Base-by-base conservation (phyloP, 768 basidiomycete species). In the Boletus rubroflammeus region DNA sequence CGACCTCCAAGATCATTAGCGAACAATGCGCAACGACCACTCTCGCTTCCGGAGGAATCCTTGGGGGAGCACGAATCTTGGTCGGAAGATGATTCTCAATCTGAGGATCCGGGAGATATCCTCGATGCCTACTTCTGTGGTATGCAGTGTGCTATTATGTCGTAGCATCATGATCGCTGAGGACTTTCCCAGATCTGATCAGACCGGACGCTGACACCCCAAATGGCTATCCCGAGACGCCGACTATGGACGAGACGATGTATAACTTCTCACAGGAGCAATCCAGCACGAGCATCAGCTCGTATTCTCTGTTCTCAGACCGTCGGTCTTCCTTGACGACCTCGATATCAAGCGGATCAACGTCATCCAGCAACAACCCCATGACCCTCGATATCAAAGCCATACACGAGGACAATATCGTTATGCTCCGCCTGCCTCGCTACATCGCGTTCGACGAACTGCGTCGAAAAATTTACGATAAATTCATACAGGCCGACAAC, bases 401-500 rank as follows among this genome's bases (percentile, higher is more conserved):
- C 5, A 78, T 77, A 41, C 79, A 81, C 58, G 78, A 81, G 60
- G 78, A 82, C 57, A 73, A 78, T 26, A 84, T 86, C 56, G 76
- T 90, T 62, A 70, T 86, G 55, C 76, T 90, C 47, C 83, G 85
- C 41, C 69, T 78, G 8, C 68, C 79, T 13, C 76, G 75, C 56
- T 70, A 74, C 39, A 73, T 75, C 54, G 41, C 76, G n/a, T 78
- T 83, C 51, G 61, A 67, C 17, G 81, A 83, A 42, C 61, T 90
- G 15, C 83, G 84, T 54, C 71, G 72, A 48, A 78, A 79, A 45
- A 72, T 91, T 25, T 78, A 79, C 56, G 80, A 84, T 51, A 89
- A 88, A 62, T 84, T 90, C 63, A 76, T 79, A n/a, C 74, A 76
- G 23, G 80, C 83, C 61, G 85, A 84, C 66, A 78, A 77, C 45